These are phyloP conservation scores for Tylopilus sp. DNA, from an alignment of 1,284 basidiomycete species.

Conservation along the genomic window DNA sequence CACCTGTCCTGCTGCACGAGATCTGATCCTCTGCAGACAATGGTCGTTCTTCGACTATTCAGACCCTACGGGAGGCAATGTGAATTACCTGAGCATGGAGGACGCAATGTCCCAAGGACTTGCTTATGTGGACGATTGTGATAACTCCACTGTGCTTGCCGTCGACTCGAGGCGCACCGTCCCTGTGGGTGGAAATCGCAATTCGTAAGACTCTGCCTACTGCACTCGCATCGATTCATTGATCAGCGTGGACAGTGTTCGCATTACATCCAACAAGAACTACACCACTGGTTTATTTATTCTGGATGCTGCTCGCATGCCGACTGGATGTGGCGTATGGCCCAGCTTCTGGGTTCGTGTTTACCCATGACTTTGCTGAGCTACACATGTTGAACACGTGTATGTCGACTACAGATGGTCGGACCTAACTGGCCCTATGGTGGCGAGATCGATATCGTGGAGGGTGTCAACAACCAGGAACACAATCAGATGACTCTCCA, in stretches of 20 bases:
- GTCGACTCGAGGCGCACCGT: constrained; percentile 59
- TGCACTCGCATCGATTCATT: constrained; percentile 20
- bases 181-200: constrained; percentile 50
- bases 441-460: constrained; percentile 70
- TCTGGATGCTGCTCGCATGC: constrained; percentile 73
- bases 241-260: constrained; percentile 46
- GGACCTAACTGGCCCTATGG: constrained; percentile 69
- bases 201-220: constrained; percentile 49
- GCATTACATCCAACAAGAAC: constrained; percentile 63
- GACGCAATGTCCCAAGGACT: constrained; percentile 50
- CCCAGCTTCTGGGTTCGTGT: constrained; percentile 58
- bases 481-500: constrained; percentile 74
- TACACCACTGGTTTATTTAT: constrained; percentile 75
- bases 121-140: constrained; percentile 51
- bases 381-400: not conserved
- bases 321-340: constrained; percentile 78
- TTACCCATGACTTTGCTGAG: not conserved
- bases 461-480: constrained; percentile 59
- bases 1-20: not conserved
- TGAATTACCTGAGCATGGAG: constrained; percentile 48
- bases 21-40: constrained; percentile 35
- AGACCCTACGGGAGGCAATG: constrained; percentile 67
- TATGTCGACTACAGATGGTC: constrained; percentile 31
- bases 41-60: constrained; percentile 59
- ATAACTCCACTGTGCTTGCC: constrained; percentile 53